Evolutionary conservation across 768 basidiomycete genomes (phyloP), one percentile per base, ranked within the genome.

Genomic region (Epithele typhae): DNA sequence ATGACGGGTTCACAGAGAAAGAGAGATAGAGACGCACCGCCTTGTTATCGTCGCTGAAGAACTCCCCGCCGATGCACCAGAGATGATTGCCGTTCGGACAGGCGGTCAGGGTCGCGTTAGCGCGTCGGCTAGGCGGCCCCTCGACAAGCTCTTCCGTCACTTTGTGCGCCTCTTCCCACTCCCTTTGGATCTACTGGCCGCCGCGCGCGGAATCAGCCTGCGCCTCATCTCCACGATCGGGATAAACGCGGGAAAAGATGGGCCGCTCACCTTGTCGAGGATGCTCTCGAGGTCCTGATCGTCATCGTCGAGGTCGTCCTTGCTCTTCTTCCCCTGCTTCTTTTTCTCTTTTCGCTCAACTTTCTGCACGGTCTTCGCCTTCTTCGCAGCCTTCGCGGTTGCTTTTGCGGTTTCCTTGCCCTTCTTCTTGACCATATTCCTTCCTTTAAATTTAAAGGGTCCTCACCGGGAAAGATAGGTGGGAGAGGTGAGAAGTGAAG

Each of bases 1-100:
- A 30, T 30, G 27, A 30, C 27, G 7, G 27, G 27, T 7, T 30
- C 27, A 30, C 8, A 30, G 8, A 7, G 14, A 30, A 30, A 14
- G 27, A 7, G 27, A 34, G 27, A 43, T 12, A 1, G 15, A 24
- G 4, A 61, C 76, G 37, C 52, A 89, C 85, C 14, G 89, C 84
- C 60, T 81, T 87, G 10, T 81, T 81, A 49, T 94, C 93, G 37
- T 93, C 89, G 48, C 81, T 82, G 60, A 92, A 94, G 62, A 82
- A 91, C 60, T 92, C 91, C 5, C 90, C 89, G 0, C 89, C 89
- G 25, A 91, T 84, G 50, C 75, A 84, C 87, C 86, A 94, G 0
- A 93, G 69, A 62, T 91, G 77, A 51, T 84, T 86, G 36, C 87
- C 87, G 45, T 73, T 80, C 1, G 91, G 92, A 64, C 86, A 92